Conservation (phyloP, 2,329 filamentous ascomycete species). For the Lecanicillium sp. region DNA sequence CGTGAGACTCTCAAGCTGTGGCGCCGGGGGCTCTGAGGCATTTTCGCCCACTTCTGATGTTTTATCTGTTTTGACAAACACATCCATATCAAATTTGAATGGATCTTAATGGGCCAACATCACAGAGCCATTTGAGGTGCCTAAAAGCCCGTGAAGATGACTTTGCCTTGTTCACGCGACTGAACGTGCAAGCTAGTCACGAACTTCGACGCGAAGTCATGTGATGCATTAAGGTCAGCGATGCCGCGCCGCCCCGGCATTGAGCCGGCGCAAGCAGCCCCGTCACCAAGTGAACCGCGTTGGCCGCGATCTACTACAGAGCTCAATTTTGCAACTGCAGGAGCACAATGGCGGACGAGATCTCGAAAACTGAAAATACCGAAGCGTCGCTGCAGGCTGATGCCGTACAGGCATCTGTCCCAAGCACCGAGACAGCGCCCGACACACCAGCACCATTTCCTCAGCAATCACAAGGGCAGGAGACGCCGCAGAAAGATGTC, state of each 20-base stretch:
- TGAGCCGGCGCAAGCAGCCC: slow-evolving; percentile 1
- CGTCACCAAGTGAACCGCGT: background rate
- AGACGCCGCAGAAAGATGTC: slow-evolving; percentile 27
- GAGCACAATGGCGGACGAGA: slow-evolving; percentile 23
- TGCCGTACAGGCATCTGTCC: slow-evolving; percentile 12
- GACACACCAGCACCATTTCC: slow-evolving; percentile 7
- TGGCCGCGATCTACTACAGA: too few species aligned
- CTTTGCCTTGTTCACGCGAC: slow-evolving; percentile 5
- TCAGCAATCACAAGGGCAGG: slow-evolving; percentile 7
- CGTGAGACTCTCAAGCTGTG: background rate
- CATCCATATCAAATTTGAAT: slow-evolving; percentile 2
- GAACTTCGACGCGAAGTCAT: slow-evolving; percentile 7
- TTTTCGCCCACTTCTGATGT: background rate
- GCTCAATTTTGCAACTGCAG: background rate
- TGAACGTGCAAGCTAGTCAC: background rate
- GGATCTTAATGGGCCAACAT: background rate
- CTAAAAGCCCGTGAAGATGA: too few species aligned
- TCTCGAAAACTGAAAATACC: slow-evolving; percentile 12
- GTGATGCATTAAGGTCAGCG: slow-evolving; percentile 5
- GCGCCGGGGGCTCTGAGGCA: background rate
- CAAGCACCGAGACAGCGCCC: slow-evolving; percentile 11
- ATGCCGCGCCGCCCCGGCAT: slow-evolving; percentile 1
- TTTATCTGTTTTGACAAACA: slow-evolving; percentile 10
- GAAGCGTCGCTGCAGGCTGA: slow-evolving; percentile 8
- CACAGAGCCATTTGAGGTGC: background rate